These are phyloP conservation scores for Ilyonectria destructans DNA, from an alignment of 2,329 filamentous ascomycete species.

Conservation along the genomic window DNA sequence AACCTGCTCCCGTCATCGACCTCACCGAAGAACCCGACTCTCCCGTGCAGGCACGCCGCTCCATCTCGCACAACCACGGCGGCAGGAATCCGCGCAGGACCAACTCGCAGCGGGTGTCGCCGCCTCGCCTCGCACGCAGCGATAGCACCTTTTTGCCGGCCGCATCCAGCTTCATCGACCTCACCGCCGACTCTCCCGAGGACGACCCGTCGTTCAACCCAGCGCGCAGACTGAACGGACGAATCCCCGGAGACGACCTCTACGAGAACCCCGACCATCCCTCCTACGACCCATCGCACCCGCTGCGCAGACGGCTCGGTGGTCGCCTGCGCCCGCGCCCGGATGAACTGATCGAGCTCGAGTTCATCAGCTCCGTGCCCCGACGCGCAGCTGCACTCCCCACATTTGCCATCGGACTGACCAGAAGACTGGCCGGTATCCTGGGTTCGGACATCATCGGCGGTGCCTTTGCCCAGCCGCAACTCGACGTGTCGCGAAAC, in stretches of 20 bases:
- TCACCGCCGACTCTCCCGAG: constrained; percentile 65
- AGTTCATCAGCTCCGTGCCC: constrained; percentile 42
- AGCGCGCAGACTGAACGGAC: constrained; percentile 30
- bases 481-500: constrained; percentile 48
- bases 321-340: constrained; percentile 29
- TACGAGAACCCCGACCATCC: constrained; percentile 13
- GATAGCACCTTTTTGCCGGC: constrained; percentile 60
- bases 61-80: constrained; percentile 34
- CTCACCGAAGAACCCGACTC: constrained; percentile 68
- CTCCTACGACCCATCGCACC: constrained; percentile 45
- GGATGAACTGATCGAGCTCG: constrained; percentile 48
- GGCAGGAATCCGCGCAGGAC: constrained; percentile 60
- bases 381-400: constrained; percentile 23
- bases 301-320: constrained; percentile 35
- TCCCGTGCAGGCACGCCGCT: constrained; percentile 55
- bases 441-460: constrained; percentile 44
- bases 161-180: constrained; percentile 63
- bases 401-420: constrained; percentile 44
- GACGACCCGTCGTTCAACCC: constrained; percentile 49
- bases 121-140: constrained; percentile 62
- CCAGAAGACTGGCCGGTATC: constrained; percentile 48
- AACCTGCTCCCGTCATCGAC: constrained; percentile 61
- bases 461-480: constrained; percentile 37
- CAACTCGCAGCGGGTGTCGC: constrained; percentile 58
- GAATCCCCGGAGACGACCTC: constrained; percentile 20